Base-by-base conservation (phyloP, 345 rosid species). In the Arabidopsis suecica region DNA sequence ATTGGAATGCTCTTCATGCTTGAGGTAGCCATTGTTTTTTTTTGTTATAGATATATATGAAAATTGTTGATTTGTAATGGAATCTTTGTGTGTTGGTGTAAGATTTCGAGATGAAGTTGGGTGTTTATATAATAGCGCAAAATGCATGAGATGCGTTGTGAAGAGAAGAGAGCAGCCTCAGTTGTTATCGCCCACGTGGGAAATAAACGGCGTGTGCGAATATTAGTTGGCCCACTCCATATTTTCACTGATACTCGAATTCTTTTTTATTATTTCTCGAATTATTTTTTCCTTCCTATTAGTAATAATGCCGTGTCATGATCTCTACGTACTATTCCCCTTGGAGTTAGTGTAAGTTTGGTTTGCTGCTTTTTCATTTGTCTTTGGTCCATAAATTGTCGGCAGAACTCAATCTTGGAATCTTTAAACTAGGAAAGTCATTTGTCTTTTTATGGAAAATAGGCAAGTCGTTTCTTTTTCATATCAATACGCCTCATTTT, bases 11-110 rank as follows among this genome's bases (percentile, higher is more conserved):
- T 59, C 59, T 51, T 67, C 12, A 72, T 47, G 59, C 78, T 78
- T 41, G 81, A 53, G 65, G 74, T 18, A 41, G 81, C 74, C 81
- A 78, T 78, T 67, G 78, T 67, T 49, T 51, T 61, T 8, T 61
- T 18, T 18, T 22, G 7, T 48, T 6, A 42, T 34, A 3, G 11
- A 12, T 10, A 32, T n/a, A 32, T 9, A 7, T 28, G 32, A 1
- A 40, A 1, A 13, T 7, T 25, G 37, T 54, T 22, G 13, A 6
- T 58, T 58, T 20, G 2, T 33, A 51, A 9, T 32, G 30, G 56
- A 34, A 66, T 49, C 30, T 32, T 5, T 54, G 53, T 7, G 61
- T 64, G 32, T 71, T 57, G 41, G 72, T 48, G 23, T 53, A 71
- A 38, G 18, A 45, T 69, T 14, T 77, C 28, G 47, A 49, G 62